Evolutionary conservation across 371 early-diverging fungal genomes (phyloP).

Genomic region (Actinomucor elegans): DNA sequence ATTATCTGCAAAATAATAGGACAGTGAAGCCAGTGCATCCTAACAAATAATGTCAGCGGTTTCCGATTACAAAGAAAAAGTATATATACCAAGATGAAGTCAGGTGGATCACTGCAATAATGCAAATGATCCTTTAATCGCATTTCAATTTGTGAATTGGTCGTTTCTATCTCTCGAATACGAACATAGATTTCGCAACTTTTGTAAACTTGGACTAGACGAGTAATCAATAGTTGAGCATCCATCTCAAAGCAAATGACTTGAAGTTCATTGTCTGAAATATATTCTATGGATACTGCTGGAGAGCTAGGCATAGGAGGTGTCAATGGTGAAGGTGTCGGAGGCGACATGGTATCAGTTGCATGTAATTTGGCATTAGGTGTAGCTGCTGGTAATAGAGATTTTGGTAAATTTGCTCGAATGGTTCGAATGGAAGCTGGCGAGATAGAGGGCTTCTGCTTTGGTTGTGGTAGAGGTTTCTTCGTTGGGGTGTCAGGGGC

Average conservation of each 20-base stretch:
- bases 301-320: not conserved
- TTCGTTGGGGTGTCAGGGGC: not conserved
- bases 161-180: slow-evolving; percentile 40
- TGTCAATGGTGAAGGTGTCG: not conserved
- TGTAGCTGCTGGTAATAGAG: not conserved
- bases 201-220: slow-evolving; percentile 32
- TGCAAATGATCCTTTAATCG: slow-evolving; percentile 27
- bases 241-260: slow-evolving; percentile 24
- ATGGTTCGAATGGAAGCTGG: slow-evolving; percentile 7
- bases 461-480: not conserved
- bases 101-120: slow-evolving; percentile 28
- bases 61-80: not conserved
- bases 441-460: not conserved
- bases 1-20: slow-evolving; percentile 21
- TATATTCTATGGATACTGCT: not conserved
- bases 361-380: no score
- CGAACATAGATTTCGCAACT: slow-evolving; percentile 28
- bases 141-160: slow-evolving; percentile 15
- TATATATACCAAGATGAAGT: slow-evolving; percentile 32
- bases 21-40: slow-evolving; percentile 6
- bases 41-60: slow-evolving; percentile 3
- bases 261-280: slow-evolving; percentile 24
- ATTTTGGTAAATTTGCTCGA: not conserved
- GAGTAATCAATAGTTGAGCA: slow-evolving; percentile 12
- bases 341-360: not conserved